phyloP scores from a whole-genome alignment of 2,329 filamentous ascomycete genomes.

The Orbilia blumenaviensis region DNA sequence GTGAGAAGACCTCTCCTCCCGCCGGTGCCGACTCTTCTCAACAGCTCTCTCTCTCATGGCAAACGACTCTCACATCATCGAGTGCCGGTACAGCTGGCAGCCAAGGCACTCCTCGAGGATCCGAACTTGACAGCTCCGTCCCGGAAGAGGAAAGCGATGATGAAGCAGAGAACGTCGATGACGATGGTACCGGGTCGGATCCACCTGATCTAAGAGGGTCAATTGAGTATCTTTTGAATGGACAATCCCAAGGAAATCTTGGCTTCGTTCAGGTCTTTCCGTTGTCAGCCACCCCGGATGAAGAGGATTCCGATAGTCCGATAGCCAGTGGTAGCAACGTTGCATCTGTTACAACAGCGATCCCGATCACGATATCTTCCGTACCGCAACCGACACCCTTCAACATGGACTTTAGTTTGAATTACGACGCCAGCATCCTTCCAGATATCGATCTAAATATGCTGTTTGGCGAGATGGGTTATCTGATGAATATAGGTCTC shows the following conservation, averaged over 20 bases:
- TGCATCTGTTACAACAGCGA: not conserved
- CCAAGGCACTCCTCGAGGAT: constrained; percentile 12
- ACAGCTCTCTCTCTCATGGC: constrained; percentile 18
- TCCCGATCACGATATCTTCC: not conserved
- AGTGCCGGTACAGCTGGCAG: constrained; percentile 2
- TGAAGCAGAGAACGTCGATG: constrained; percentile 10
- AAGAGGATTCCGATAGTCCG: constrained; percentile 8
- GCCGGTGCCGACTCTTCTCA: constrained; percentile 2
- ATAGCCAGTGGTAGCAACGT: not conserved
- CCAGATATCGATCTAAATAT: constrained; percentile 44
- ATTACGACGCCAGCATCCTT: constrained; percentile 37
- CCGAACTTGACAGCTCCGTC: constrained; percentile 32
- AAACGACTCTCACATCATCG: not conserved
- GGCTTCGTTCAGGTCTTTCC: constrained; percentile 43
- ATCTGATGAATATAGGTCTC: constrained; percentile 37
- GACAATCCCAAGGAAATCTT: constrained; percentile 35
- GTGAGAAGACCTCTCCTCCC: constrained; percentile 40
- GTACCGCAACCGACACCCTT: constrained; percentile 13
- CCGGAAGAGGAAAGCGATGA: constrained; percentile 30
- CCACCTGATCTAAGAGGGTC: constrained; percentile 41
- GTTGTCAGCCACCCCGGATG: constrained; percentile 28
- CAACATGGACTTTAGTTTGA: constrained; percentile 40
- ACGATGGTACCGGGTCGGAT: constrained; percentile 36
- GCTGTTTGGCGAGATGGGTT: constrained; percentile 47
- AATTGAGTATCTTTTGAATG: constrained; percentile 45